A percentile compares a stretch with the other conserved stretches of the same genome.
phyloP scores from a whole-genome alignment of 139 green algal species.

The Picochlorum sp. region DNA sequence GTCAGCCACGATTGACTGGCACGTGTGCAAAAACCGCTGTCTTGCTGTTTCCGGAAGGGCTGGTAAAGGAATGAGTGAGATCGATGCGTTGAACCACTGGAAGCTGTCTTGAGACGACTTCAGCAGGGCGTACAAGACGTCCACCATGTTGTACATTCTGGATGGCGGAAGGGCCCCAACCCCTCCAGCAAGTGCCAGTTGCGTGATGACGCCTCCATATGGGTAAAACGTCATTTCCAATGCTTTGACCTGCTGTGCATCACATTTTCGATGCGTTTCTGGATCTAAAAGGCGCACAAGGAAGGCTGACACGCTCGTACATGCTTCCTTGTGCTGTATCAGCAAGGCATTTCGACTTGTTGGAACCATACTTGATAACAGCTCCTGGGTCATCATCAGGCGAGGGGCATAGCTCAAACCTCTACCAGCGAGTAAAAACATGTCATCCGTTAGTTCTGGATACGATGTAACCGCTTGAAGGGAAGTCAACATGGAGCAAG shows the following conservation, averaged over 20 bases:
- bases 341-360: constrained; percentile 33
- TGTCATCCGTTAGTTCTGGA: constrained; percentile 69
- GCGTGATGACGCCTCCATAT: constrained; percentile 23
- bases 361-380: constrained; percentile 52
- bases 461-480: constrained; percentile 29
- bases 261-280: constrained; percentile 8
- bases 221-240: constrained; percentile 26
- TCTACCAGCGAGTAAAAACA: constrained; percentile 62
- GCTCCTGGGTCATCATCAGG: constrained; percentile 37
- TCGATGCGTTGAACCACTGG: constrained; percentile 39
- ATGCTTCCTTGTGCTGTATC: constrained; percentile 64
- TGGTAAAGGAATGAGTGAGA: constrained; percentile 43
- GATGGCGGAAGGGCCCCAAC: constrained; percentile 39
- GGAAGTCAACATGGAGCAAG: constrained; percentile 32
- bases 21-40: constrained; percentile 30
- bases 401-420: constrained; percentile 45
- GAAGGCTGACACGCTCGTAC: constrained; percentile 54
- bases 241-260: constrained; percentile 7
- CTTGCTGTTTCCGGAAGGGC: constrained; percentile 33
- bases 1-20: constrained; percentile 15
- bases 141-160: constrained; percentile 33
- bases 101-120: constrained; percentile 20
- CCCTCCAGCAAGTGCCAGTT: constrained; percentile 45
- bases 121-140: constrained; percentile 44
- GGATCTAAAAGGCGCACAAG: constrained; percentile 42